A percentile compares a stretch with the other conserved stretches of the same genome.
phyloP scores from a whole-genome alignment of 2,329 filamentous ascomycete genomes.

The Oidium heveae region DNA sequence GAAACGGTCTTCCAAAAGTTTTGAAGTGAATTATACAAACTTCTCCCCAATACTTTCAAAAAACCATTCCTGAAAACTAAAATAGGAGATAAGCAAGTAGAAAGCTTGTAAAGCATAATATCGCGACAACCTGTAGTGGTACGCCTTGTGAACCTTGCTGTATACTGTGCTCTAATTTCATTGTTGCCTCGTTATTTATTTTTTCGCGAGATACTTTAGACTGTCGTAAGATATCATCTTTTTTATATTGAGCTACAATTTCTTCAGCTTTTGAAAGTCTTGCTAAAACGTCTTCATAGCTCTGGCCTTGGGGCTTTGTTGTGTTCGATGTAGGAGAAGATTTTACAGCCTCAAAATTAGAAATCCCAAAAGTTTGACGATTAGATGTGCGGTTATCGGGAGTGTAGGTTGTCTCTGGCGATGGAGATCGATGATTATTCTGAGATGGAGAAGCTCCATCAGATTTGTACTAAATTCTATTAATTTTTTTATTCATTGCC shows the following conservation, averaged over 20 bases:
- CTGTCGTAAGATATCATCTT: constrained; percentile 53
- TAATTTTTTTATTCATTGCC: neutral
- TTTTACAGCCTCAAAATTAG: constrained; percentile 12
- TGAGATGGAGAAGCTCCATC: constrained; percentile 21
- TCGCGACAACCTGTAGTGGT: constrained; percentile 60
- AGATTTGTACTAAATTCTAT: constrained; percentile 3
- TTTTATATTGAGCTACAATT: constrained; percentile 41
- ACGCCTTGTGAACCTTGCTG: constrained; percentile 34
- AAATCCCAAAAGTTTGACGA: neutral
- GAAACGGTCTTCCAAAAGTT: no score
- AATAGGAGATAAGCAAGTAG: constrained; percentile 92
- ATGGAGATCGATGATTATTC: constrained; percentile 21
- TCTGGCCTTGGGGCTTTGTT: constrained; percentile 13
- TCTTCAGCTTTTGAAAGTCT: constrained; percentile 55
- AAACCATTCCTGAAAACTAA: constrained; percentile 20
- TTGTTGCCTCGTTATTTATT: constrained; percentile 21
- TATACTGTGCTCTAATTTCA: constrained; percentile 26
- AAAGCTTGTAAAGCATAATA: constrained; percentile 72
- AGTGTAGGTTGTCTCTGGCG: constrained; percentile 17
- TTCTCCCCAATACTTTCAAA: no score
- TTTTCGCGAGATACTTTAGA: constrained; percentile 39
- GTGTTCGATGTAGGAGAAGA: constrained; percentile 3
- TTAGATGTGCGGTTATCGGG: constrained; percentile 10
- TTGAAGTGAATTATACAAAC: no score
- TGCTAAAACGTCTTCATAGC: constrained; percentile 36